A percentile compares a stretch with the other conserved stretches of the same genome.
These are phyloP conservation scores for Cutaneotrichosporon sp. DNA, from an alignment of 1,284 basidiomycete species.

Conservation along the genomic window DNA sequence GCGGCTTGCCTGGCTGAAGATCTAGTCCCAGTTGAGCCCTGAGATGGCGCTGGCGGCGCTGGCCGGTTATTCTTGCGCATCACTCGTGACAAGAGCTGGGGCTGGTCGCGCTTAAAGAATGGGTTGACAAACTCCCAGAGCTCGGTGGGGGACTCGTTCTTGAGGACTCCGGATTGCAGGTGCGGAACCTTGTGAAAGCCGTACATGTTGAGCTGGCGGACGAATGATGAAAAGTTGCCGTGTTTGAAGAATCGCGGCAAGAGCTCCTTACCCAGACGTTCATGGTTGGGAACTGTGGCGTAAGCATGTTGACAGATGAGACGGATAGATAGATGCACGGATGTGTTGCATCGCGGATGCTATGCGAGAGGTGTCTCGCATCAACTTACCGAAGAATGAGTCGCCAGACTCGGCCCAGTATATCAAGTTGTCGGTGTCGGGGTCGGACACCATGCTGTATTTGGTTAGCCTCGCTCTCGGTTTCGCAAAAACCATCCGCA, in stretches of 20 bases:
- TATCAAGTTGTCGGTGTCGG: conserved; percentile 73
- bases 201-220: conserved; percentile 96
- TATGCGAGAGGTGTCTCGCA: not conserved
- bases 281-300: conserved; percentile 77
- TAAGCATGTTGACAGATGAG: not conserved
- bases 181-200: conserved; percentile 95
- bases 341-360: not conserved
- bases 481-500: no score
- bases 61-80: conserved; percentile 63
- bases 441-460: conserved; percentile 82
- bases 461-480: not conserved
- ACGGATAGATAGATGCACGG: no score
- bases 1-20: conserved; percentile 31
- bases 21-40: conserved; percentile 25
- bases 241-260: conserved; percentile 95
- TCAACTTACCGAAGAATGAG: conserved; percentile 73
- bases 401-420: conserved; percentile 85
- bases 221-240: conserved; percentile 88
- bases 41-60: conserved; percentile 16
- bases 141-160: conserved; percentile 74
- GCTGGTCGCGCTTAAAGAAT: conserved; percentile 82
- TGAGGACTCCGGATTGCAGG: conserved; percentile 86
- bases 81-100: conserved; percentile 83
- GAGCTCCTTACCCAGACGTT: conserved; percentile 84
- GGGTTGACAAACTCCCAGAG: conserved; percentile 91